Conservation (phyloP, 257 asterid genomes). For the Marsdenia floribunda region DNA sequence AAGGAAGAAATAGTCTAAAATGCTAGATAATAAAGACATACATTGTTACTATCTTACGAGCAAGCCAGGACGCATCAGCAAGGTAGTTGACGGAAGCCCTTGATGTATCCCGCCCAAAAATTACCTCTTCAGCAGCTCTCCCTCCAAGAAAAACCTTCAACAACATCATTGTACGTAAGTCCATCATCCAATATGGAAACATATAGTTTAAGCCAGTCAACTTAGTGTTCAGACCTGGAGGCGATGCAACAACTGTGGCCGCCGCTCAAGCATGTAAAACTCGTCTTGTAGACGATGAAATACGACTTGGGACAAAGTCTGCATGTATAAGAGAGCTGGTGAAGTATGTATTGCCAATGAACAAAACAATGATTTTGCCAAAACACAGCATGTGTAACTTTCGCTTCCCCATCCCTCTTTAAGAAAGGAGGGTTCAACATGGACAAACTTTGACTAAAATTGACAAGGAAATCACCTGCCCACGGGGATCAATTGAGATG, state of each 20-base stretch:
- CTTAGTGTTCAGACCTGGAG: conserved; percentile 67
- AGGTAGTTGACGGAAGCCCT: conserved; percentile 81
- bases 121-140: conserved; percentile 95
- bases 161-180: neutral
- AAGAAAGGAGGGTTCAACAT: neutral
- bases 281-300: conserved; percentile 93
- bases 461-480: conserved; percentile 50
- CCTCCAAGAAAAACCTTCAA: conserved; percentile 84
- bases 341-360: neutral
- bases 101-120: conserved; percentile 86
- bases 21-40: conserved; percentile 26
- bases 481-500: conserved; percentile 89
- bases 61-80: conserved; percentile 99
- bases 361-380: neutral
- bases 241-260: conserved; percentile 89
- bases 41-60: conserved; percentile 91
- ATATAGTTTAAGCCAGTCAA: neutral
- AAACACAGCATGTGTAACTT: neutral
- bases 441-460: neutral
- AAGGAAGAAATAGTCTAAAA: neutral
- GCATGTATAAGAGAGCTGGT: conserved; percentile 22
- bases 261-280: conserved; percentile 73
- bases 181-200: neutral
- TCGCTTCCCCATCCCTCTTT: neutral
- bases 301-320: conserved; percentile 88